phyloP scores from a whole-genome alignment of 169 alveolate genomes.

The Eimeria tenella region DNA sequence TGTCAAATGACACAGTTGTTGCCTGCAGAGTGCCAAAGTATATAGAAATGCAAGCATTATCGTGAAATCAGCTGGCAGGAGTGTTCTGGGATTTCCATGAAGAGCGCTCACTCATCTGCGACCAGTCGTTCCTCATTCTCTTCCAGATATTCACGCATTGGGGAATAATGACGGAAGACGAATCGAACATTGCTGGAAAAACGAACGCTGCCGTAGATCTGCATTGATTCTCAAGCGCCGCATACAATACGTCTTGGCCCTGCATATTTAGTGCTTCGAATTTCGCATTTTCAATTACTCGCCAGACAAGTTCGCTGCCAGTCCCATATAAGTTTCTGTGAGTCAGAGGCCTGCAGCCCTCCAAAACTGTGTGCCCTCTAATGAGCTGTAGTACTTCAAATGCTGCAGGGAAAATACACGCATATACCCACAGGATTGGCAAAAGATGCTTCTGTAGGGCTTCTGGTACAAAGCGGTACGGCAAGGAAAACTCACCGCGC shows the following conservation, averaged over 20 bases:
- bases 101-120: constrained; percentile 23
- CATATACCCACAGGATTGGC: background rate
- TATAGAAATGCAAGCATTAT: too few relatives aligned
- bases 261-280: constrained; percentile 7
- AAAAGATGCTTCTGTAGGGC: background rate
- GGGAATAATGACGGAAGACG: constrained; percentile 12
- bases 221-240: constrained; percentile 62
- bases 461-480: background rate
- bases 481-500: background rate
- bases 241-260: constrained; percentile 22
- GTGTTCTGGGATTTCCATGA: too few relatives aligned
- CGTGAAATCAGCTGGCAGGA: too few relatives aligned
- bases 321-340: constrained; percentile 39
- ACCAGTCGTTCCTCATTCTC: constrained; percentile 53
- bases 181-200: background rate
- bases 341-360: constrained; percentile 44
- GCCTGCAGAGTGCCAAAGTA: too few relatives aligned
- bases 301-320: constrained; percentile 32
- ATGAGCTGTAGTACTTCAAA: constrained; percentile 39
- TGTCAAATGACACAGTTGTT: background rate
- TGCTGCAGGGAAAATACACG: constrained; percentile 30
- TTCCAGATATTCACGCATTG: constrained; percentile 17
- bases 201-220: constrained; percentile 27
- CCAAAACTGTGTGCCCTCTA: constrained; percentile 42
- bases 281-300: constrained; percentile 53